Percentiles rank a stretch among this genome's conserved stretches.
phyloP scores from a whole-genome alignment of 768 basidiomycete species.

The Psilocybe azurescens region DNA sequence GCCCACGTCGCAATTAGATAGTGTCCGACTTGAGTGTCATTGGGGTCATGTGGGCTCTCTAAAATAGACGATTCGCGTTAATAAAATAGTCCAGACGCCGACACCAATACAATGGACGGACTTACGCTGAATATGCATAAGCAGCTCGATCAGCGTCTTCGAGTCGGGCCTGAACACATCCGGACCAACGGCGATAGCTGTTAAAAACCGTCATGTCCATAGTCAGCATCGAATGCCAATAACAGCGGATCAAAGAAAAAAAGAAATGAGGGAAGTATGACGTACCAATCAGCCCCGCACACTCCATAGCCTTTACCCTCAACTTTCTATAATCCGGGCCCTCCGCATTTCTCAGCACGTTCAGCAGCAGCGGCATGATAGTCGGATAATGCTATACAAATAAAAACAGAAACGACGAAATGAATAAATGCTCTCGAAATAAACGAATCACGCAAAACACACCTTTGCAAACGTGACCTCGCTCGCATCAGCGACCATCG shows the following conservation, averaged over 20 bases:
- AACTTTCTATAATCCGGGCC: constrained; percentile 69
- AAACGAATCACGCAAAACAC: not conserved
- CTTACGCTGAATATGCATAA: constrained; percentile 82
- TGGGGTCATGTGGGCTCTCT: constrained; percentile 70
- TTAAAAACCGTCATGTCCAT: not conserved
- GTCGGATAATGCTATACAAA: constrained; percentile 23
- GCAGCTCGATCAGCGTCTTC: constrained; percentile 66
- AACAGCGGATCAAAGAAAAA: no score
- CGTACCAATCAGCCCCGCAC: constrained; percentile 84
- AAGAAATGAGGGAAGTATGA: not conserved
- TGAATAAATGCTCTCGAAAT: no score
- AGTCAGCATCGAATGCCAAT: not conserved
- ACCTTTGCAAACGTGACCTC: constrained; percentile 67
- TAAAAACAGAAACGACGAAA: no score
- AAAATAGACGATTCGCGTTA: no score
- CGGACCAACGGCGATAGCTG: constrained; percentile 86
- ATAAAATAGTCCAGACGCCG: no score
- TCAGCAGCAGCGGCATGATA: constrained; percentile 57
- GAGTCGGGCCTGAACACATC: constrained; percentile 82
- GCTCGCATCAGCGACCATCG: constrained; percentile 89
- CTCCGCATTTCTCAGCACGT: constrained; percentile 75
- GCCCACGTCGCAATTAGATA: constrained; percentile 91
- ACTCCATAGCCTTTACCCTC: constrained; percentile 89
- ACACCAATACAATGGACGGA: not conserved
- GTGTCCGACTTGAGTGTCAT: constrained; percentile 72